Evolutionary conservation across 192 early-diverging fungal genomes (phyloP), one percentile per base, ranked within the genome.

Genomic region (Oehlia diaphana): DNA sequence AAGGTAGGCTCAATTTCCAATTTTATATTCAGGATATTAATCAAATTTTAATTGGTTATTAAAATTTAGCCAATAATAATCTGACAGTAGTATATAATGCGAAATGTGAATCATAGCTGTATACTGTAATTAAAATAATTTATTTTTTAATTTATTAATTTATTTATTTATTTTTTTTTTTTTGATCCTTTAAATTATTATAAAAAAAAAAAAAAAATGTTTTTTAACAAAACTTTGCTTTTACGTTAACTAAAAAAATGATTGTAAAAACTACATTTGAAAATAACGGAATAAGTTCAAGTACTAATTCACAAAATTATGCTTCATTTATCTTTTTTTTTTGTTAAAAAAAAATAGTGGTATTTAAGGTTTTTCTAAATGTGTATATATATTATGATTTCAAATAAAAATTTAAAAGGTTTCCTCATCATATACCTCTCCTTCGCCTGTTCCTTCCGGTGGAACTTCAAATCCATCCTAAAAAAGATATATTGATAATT

Each of bases 381-480:
- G 6, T 37, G 7, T 42, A 42, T 42, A 42, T 42, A 42, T 42
- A 37, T 37, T 58, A 58, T 58, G 14, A 21, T 21, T 58, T 58
- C 1, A 4, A n/a, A 58, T 21, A 70, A 37, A 26, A 44, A 6
- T 23, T 88, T 90, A 92, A 77, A 92, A 92, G 2, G 90, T 90
- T 79, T 92, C 90, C 50, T 92, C 90, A 68, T 90, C 89, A 80
- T 88, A 87, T 71, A 84, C 84, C 19, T 81, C 84, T 19, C 74
- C 88, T 63, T 84, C 81, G 21, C 35, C 85, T 35, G 81, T 76
- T 37, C 65, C 79, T 72, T 91, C 91, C 35, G 90, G 91, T 72
- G 89, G 89, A 44, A 92, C 88, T 80, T 94, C 94, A 83, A 95
- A 95, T 13, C 94, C 94, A 37, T 95, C 94, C 85, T 94, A 88